Evolutionary conservation across 2,329 filamentous ascomycete genomes (phyloP), one percentile per base, ranked within the genome.

Genomic region (Verticillium dahliae): DNA sequence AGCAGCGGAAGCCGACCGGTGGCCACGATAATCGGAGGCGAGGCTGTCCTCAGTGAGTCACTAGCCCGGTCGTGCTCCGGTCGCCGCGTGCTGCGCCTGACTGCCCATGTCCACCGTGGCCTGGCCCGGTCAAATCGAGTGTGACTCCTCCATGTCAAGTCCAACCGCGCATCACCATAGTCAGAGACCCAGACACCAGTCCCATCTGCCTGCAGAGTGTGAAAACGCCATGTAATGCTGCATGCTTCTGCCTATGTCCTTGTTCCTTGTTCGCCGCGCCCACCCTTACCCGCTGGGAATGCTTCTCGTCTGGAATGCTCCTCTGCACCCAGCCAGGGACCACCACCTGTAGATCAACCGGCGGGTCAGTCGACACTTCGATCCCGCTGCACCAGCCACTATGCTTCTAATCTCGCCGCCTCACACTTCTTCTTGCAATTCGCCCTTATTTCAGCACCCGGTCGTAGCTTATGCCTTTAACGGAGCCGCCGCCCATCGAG

Each of bases 401-500:
- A 18, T 50, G 9, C n/a, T 11, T n/a, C 18, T n/a, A 22, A 22
- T n/a, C 18, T 50, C 45, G 45, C 9, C n/a, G n/a, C n/a, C 9
- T 22, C 45, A n/a, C 4, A 50, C 45, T 27, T 39, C 62, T 37
- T 63, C 27, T 27, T 27, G 3, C 27, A 27, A 27, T 27, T 27
- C 27, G 27, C 27, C 27, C 27, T 27, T 79, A 91, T 76, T 87
- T 89, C 70, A 91, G 74, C 50, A 97, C 93, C 59, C 88, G 82
- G 66, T 98, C 92, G 71, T 92, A 99, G 6, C 77, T 74, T 67
- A 87, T 81, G 2, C 87, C 89, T 74, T 86, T 88, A 50, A 98
- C 87, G 1, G 78, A 78, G 6, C 92, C 92, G 59, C 95, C 95
- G 3, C 80, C 81, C 91, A 99, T 97, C 6, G 92, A 84, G 27